A percentile compares a stretch with the other conserved stretches of the same genome.
Evolutionary conservation across 768 basidiomycete species (phyloP).

Genomic region (Xerocomellus chrysenteron): DNA sequence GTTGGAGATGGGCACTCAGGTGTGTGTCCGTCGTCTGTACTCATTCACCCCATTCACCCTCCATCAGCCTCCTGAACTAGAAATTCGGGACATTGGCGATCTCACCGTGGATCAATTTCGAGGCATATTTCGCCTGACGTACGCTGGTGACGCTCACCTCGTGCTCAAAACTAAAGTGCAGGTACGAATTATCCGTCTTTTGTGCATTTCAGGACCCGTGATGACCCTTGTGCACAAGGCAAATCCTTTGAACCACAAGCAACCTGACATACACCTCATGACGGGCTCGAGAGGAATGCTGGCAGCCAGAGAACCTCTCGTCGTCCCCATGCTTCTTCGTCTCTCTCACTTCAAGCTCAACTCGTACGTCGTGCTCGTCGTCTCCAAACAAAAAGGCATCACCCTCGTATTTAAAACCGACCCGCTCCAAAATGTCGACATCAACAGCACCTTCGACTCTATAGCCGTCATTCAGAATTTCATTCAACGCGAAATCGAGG

Average conservation of each 20-base stretch:
- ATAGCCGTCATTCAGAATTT: conserved; percentile 98
- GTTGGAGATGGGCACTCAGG: conserved; percentile 98
- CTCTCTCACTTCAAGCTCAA: conserved; percentile 93
- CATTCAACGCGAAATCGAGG: conserved; percentile 96
- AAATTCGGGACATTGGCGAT: conserved; percentile 97
- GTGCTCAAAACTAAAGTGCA: conserved; percentile 91
- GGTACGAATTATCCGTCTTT: conserved; percentile 42
- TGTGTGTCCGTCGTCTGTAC: conserved; percentile 32
- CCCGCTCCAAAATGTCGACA: conserved; percentile 95
- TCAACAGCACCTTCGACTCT: conserved; percentile 96
- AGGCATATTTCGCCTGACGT: conserved; percentile 94
- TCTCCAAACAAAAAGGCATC: conserved; percentile 96
- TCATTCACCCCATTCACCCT: background rate
- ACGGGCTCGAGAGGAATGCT: conserved; percentile 83
- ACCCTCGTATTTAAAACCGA: conserved; percentile 99
- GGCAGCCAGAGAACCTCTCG: conserved; percentile 90
- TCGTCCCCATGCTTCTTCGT: conserved; percentile 97
- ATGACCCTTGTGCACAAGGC: conserved; percentile 50
- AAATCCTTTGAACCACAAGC: conserved; percentile 92
- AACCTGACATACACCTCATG: conserved; percentile 87
- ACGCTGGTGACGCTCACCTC: conserved; percentile 88
- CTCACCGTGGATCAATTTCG: conserved; percentile 93
- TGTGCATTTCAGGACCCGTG: background rate
- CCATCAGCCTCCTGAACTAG: conserved; percentile 90
- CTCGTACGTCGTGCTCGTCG: conserved; percentile 96